A percentile compares a stretch with the other conserved stretches of the same genome.
Conservation (phyloP, 768 basidiomycete species). For the Amanita muscaria region DNA sequence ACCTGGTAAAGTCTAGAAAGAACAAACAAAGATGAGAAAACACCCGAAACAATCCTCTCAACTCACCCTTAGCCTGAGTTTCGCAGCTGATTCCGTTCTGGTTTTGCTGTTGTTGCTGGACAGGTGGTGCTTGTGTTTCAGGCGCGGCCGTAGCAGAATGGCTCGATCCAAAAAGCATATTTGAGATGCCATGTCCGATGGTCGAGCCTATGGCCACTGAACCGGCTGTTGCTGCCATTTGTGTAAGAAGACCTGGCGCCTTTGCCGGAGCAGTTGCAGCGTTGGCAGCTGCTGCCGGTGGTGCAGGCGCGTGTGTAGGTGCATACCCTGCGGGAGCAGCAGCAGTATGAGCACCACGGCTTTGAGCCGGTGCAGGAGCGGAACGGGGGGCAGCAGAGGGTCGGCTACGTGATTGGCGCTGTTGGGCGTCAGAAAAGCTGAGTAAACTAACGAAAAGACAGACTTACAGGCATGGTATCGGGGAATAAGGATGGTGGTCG, state of each 20-base stretch:
- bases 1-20: slow-evolving; percentile 67
- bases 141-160: slow-evolving; percentile 28
- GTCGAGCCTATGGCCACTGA: slow-evolving; percentile 84
- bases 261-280: slow-evolving; percentile 25
- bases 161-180: slow-evolving; percentile 74
- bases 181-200: slow-evolving; percentile 84
- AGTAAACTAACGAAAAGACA: too few species aligned
- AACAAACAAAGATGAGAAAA: slow-evolving; percentile 3
- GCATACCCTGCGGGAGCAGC: slow-evolving; percentile 42
- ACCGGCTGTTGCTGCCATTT: slow-evolving; percentile 88
- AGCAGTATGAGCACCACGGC: slow-evolving; percentile 41
- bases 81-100: slow-evolving; percentile 51
- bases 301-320: slow-evolving; percentile 30
- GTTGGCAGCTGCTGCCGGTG: slow-evolving; percentile 32
- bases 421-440: slow-evolving; percentile 1
- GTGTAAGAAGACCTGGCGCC: slow-evolving; percentile 66
- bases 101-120: slow-evolving; percentile 33
- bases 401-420: slow-evolving; percentile 78
- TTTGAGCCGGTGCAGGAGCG: slow-evolving; percentile 34
- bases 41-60: background rate
- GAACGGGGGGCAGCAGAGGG: slow-evolving; percentile 44
- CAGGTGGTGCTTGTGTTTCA: slow-evolving; percentile 42
- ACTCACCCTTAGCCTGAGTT: slow-evolving; percentile 68
- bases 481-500: slow-evolving; percentile 20
- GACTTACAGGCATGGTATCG: slow-evolving; percentile 32